Base-by-base conservation (phyloP, 495 filamentous ascomycete species). In the Podospora pseudopauciseta region DNA sequence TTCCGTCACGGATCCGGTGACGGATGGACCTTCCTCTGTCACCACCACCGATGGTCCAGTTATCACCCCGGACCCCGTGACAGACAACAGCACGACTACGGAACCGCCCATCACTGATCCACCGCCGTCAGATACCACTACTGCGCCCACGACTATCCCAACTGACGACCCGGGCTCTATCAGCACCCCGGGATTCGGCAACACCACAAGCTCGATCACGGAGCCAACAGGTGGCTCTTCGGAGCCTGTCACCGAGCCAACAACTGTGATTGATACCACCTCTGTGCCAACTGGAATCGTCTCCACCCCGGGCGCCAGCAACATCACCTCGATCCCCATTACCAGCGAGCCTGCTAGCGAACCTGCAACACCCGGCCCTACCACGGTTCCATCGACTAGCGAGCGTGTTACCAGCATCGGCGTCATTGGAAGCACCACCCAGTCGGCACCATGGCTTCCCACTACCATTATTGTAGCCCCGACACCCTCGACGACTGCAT, bases 391-490 rank as follows among this genome's bases (percentile, higher is more conserved):
- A 2, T 55, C 60, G 32, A 67, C 27, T 26, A 34, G 11, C 3
- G 61, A 11, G 60, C 65, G 54, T 16, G 72, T 81, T 39, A 83
- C 82, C 6, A 80, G 78, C 63, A 71, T 80, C 28, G 65, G 72
- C 9, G 69, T 76, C 27, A 77, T 80, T 18, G 78, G 67, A 16
- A 82, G 79, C n/a, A 76, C 77, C 58, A 80, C 81, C 9, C 73
- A 74, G 67, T 74, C 81, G 20, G 70, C 75, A 49, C 77, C 78
- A 44, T 83, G 77, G 77, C 73, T 80, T n/a, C 83, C 79, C 3
- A 81, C 80, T 18, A 80, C 77, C 3, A 79, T 83, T 18, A 72
- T 82, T 58, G 71, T 82, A 27, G 81, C 78, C 57, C 73, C 77
- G 23, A 76, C 75, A 27, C 72, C 78, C 30, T 73, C 78, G n/a